Conservation (phyloP, 2,329 filamentous ascomycete genomes). For the Aspergillus sp. region DNA sequence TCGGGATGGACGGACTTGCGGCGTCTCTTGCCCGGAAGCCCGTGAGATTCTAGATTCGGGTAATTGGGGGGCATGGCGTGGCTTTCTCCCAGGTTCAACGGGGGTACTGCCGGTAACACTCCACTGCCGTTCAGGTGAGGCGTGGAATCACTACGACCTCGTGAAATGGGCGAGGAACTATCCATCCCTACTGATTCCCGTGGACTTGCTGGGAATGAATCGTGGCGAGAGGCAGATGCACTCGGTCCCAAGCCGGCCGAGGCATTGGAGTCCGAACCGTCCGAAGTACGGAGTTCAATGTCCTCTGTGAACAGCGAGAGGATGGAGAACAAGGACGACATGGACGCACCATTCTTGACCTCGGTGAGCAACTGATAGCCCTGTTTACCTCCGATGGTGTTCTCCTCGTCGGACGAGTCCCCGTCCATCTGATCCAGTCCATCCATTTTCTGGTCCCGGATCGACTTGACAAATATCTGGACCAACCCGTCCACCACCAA, state of each 20-base stretch:
- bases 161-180: constrained; percentile 19
- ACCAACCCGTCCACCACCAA: constrained; percentile 93
- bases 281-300: constrained; percentile 64
- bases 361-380: constrained; percentile 93
- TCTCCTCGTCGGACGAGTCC: constrained; percentile 58
- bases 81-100: constrained; percentile 59
- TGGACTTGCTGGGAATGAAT: constrained; percentile 35
- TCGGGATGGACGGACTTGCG: constrained; percentile 82
- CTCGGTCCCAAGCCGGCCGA: constrained; percentile 23
- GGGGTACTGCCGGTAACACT: constrained; percentile 58
- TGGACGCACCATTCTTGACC: constrained; percentile 93
- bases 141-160: constrained; percentile 12
- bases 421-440: constrained; percentile 33
- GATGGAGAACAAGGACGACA: constrained; percentile 97
- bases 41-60: constrained; percentile 8
- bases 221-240: constrained; percentile 24
- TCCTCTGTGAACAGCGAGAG: constrained; percentile 96
- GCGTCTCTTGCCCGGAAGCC: constrained; percentile 24
- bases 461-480: constrained; percentile 96
- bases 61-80: constrained; percentile 10
- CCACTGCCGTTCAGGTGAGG: constrained; percentile 18
- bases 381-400: constrained; percentile 56
- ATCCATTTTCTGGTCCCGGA: constrained; percentile 39
- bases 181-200: constrained; percentile 12
- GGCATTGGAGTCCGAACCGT: constrained; percentile 41